Evolutionary conservation across 208 protist genomes (phyloP), one percentile per base, ranked within the genome.

Genomic region (Spironucleus salmonicida): DNA sequence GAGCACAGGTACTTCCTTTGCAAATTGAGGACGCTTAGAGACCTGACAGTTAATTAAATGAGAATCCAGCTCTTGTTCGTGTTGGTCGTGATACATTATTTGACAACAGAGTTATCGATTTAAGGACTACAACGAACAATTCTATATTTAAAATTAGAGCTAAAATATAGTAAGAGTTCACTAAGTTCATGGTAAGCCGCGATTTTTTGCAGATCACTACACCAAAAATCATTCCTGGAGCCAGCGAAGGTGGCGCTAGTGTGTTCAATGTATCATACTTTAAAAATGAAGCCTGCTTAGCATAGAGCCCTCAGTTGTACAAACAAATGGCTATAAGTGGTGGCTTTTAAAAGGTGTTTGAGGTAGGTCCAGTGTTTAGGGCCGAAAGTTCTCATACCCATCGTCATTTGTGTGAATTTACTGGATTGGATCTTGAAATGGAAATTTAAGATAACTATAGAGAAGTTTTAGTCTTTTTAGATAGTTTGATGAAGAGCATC

Each of bases 341-440:
- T 40, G 96, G 97, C 77, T 80, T 98, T 4, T 87, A 90, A 9
- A 83, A 82, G 4, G 88, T 91, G 29, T 90, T 89, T 78, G 87
- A 91, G 59, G 75, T 90, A 41, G 87, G 80, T 23, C 87, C 88
- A 35, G 93, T 97, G 30, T 98, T 99, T 85, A 89, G 96, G 75
- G 93, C 95, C 0, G 96, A 99, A 87, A 95, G 97, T 81, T 93
- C 90, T 75, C 91, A 96, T 84, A 99, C 96, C 0, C 92, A 96
- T 81, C 91, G 96, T 75, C 97, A 99, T 83, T 83, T 99, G 58
- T 96, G 91, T 29, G 97, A 99, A 86, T 99, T 99, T 83, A 91
- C 93, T 39, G 96, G 96, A 30, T 84, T 99, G n/a, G 97, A 99
- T 89, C 82, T 99, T 58, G 97, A 99, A 86, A 97, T 98, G 94